Base-by-base conservation (phyloP, 192 early-diverging fungal species). In the Diversispora epigaea region DNA sequence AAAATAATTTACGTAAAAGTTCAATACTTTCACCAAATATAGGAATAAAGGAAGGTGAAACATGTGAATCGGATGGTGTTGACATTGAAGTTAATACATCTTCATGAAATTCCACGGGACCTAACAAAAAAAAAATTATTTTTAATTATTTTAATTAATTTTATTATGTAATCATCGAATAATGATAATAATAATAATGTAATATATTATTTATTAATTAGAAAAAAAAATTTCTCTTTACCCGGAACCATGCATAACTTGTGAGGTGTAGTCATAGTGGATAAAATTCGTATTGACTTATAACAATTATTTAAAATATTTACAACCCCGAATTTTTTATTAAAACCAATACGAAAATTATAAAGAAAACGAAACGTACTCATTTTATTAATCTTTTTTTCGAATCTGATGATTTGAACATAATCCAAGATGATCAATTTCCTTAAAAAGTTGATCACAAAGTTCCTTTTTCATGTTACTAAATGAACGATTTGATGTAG, bases 101-200 rank as follows among this genome's bases (percentile, higher is more conserved):
- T 70, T 86, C 83, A 77, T 96, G 91, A 86, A 96, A 96, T 89
- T 99, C 97, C 70, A 97, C 92, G 40, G 96, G 95, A 25, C 96
- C 93, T 91, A 76, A 39, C n/a, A 49, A 32, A 62, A 22, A 5
- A n/a, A 44, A 47, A 25, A 46, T 22, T 62, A 8, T 5, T 52
- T 4, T 14, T 64, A 44, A 64, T n/a, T n/a, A 17, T 5, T 4
- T 64, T 44, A 64, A 40, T 44, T n/a, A n/a, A n/a, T n/a, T n/a
- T n/a, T n/a, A 0, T 11, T 43, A 6, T 8, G 11, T 6, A 32
- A 41, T 63, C 10, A 43, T 22, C 6, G 15, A 11, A 68, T 7
- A 7, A 45, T 47, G 43, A 39, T 45, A 47, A 46, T 22, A 46
- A 11, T 39, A 15, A 25, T n/a, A n/a, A n/a, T n/a, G n/a, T n/a